Evolutionary conservation across 352 stramenopile genomes (phyloP), one percentile per base, ranked within the genome.

Genomic region (Phytophthora pisi): DNA sequence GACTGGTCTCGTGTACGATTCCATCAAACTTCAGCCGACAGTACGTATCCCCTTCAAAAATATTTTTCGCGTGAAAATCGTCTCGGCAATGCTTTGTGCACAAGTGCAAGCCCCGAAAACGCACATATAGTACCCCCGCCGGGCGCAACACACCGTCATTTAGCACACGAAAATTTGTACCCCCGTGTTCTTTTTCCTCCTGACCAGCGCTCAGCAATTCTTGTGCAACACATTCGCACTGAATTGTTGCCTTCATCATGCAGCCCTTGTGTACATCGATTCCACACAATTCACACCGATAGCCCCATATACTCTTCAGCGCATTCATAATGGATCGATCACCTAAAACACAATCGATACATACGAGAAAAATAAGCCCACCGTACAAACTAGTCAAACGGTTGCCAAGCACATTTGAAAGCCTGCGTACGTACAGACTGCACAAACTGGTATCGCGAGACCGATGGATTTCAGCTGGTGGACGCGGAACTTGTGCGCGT

Each of bases 41-140:
- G 65, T 96, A 96, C 20, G 84, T 94, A 38, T 96, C 88, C 2
- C 88, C 88, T 63, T 93, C 86, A 61, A 95, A 96, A 6, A 96
- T 90, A 49, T 96, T 96, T 54, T 92, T 91, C 13, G 87, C 83
- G 13, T 96, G 88, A 30, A 92, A 74, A 57, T 89, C 82, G 13
- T 82, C 70, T 13, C 86, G 76, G 45, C 88, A 96, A n/a, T 95
- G 81, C 57, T 94, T 96, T 0, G 88, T 87, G 61, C 88, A 96
- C 54, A 96, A 51, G 46, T 96, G 88, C 9, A 94, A 70, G 2
- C 88, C 87, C 28, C 91, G 82, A 51, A 96, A 90, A 46, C 81
- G 88, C 40, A 94, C 77, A 59, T 80, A 96, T 10, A 96, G 72
- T 30, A 88, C 65, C 2, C 88, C 88, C 2, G 83, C 66, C 31